Evolutionary conservation across 345 rosid species (phyloP).

Genomic region (Populus simonii): DNA sequence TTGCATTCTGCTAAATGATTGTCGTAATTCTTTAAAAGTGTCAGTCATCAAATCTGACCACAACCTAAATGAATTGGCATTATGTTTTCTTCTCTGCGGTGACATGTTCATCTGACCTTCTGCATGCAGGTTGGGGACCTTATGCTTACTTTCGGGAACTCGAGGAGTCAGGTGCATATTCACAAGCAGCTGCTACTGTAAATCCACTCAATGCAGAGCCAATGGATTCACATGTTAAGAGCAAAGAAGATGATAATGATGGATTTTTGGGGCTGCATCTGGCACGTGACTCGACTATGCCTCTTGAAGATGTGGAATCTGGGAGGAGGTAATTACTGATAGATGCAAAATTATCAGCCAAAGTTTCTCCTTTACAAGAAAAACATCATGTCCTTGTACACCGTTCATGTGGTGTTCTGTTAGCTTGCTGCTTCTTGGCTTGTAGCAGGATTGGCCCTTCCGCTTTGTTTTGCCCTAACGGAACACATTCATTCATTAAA

Average conservation of each 20-base stretch:
- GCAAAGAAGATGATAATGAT: constrained; percentile 30
- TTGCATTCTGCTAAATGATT: not conserved
- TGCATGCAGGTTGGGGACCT: constrained; percentile 59
- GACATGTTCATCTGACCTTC: not conserved
- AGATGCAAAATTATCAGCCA: not conserved
- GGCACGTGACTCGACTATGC: constrained; percentile 27
- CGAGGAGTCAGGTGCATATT: constrained; percentile 31
- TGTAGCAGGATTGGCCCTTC: not conserved
- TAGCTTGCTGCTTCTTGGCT: not conserved
- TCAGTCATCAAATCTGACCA: not conserved
- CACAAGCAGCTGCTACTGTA: constrained; percentile 23
- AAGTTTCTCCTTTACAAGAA: not conserved
- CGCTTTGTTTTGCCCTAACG: not conserved
- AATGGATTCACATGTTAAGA: constrained; percentile 9
- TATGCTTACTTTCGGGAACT: constrained; percentile 61
- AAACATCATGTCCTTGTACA: not conserved
- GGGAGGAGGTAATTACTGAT: constrained; percentile 24
- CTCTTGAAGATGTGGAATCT: constrained; percentile 37
- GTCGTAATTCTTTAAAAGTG: not conserved
- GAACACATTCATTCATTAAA: not conserved
- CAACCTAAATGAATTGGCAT: not conserved
- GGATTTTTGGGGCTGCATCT: constrained; percentile 47
- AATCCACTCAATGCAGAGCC: constrained; percentile 16
- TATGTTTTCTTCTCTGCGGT: not conserved
- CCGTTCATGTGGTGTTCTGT: not conserved